A percentile compares a stretch with the other conserved stretches of the same genome.
Evolutionary conservation across 106 monocot genomes (phyloP).

Genomic region (Dioscorea alata): DNA sequence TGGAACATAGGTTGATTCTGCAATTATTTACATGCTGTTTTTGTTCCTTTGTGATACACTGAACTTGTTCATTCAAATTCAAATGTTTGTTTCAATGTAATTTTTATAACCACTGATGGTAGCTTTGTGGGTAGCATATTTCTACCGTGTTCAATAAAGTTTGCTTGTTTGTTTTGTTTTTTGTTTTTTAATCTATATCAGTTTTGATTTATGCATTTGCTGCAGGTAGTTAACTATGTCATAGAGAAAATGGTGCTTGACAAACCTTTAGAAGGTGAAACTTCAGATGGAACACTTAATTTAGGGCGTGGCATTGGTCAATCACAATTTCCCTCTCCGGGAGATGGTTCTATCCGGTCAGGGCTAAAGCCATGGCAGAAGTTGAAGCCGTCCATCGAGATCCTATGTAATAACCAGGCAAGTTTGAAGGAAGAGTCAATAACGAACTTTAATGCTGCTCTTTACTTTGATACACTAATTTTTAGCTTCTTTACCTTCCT

Average conservation of each 20-base stretch:
- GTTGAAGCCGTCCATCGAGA: constrained; percentile 51
- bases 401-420: constrained; percentile 81
- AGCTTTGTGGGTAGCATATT: too few species aligned
- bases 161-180: too few species aligned
- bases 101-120: too few species aligned
- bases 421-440: not conserved
- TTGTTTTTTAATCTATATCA: not conserved
- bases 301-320: constrained; percentile 27
- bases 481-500: too few species aligned
- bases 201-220: not conserved
- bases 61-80: too few species aligned
- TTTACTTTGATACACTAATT: too few species aligned
- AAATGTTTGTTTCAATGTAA: too few species aligned
- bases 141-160: not conserved
- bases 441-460: too few species aligned
- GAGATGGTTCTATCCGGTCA: constrained; percentile 27
- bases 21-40: too few species aligned
- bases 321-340: constrained; percentile 25
- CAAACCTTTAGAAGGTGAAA: constrained; percentile 41
- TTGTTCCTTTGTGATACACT: too few species aligned
- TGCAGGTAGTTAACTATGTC: constrained; percentile 61
- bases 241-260: constrained; percentile 59
- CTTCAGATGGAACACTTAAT: constrained; percentile 16
- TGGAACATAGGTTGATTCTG: too few species aligned
- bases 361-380: constrained; percentile 56